Evolutionary conservation across 2,329 filamentous ascomycete genomes (phyloP).

Genomic region (Plectosphaerella sp.): DNA sequence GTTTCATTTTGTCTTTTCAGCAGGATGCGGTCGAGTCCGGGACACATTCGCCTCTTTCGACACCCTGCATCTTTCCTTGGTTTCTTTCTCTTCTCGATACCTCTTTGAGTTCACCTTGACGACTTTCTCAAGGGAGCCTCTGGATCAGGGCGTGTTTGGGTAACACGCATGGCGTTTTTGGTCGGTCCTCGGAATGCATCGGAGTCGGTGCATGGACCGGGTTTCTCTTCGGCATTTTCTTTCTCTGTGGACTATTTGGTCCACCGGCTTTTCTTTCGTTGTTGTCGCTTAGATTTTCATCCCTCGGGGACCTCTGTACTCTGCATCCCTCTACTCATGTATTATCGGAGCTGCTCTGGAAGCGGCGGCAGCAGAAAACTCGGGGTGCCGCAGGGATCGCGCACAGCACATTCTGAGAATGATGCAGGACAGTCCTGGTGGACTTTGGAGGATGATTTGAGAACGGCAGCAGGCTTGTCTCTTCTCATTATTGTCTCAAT

Average conservation of each 20-base stretch:
- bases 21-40: no score
- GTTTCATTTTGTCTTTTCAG: not conserved
- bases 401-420: not conserved
- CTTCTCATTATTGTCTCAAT: conserved; percentile 8
- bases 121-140: no score
- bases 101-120: no score
- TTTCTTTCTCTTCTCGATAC: not conserved
- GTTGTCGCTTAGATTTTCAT: not conserved
- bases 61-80: not conserved
- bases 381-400: conserved; percentile 1
- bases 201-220: no score
- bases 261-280: not conserved
- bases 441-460: not conserved
- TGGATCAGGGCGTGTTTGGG: no score
- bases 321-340: not conserved
- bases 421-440: not conserved
- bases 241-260: not conserved
- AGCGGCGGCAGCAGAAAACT: conserved; percentile 8
- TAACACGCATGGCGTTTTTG: no score
- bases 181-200: no score
- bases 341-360: not conserved
- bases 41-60: not conserved
- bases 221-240: not conserved
- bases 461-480: not conserved
- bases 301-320: not conserved